phyloP scores from a whole-genome alignment of 805 yeast species.

The Debaryomyces castellii region DNA sequence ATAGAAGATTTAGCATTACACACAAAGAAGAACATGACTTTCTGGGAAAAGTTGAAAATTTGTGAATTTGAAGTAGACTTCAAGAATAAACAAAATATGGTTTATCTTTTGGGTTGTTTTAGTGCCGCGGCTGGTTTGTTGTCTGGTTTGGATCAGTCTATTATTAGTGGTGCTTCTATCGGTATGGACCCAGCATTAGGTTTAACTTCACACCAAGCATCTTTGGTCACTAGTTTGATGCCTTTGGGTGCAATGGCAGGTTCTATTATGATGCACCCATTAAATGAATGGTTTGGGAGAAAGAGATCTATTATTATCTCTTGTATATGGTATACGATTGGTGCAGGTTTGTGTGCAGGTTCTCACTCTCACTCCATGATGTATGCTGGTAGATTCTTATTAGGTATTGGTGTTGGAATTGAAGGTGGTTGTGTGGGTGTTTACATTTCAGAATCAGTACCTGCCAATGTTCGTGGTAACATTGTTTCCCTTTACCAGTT shows the following conservation, averaged over 20 bases:
- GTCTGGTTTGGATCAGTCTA: conserved; percentile 67
- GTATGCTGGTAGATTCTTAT: conserved; percentile 55
- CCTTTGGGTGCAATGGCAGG: conserved; percentile 73
- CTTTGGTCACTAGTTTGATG: conserved; percentile 59
- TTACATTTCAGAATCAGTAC: conserved; percentile 61
- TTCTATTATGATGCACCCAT: conserved; percentile 57
- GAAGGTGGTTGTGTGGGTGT: conserved; percentile 67
- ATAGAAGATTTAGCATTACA: conserved; percentile 32
- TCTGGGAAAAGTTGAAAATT: conserved; percentile 35
- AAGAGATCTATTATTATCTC: conserved; percentile 54
- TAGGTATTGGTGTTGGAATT: conserved; percentile 66
- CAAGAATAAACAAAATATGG: conserved; percentile 46
- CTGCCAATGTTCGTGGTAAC: conserved; percentile 52
- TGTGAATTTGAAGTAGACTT: conserved; percentile 43
- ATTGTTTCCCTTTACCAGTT: conserved; percentile 64
- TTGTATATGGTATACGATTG: conserved; percentile 59
- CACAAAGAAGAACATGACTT: conserved; percentile 27
- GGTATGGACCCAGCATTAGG: conserved; percentile 46
- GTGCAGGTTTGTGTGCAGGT: conserved; percentile 57
- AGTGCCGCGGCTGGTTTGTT: conserved; percentile 62
- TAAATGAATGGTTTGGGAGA: conserved; percentile 57
- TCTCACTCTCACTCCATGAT: conserved; percentile 33
- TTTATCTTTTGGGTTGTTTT: conserved; percentile 50
- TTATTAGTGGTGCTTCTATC: conserved; percentile 62
- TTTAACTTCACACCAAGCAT: conserved; percentile 42